phyloP scores from a whole-genome alignment of 306 rosid species.

The Lablab purpureus region DNA sequence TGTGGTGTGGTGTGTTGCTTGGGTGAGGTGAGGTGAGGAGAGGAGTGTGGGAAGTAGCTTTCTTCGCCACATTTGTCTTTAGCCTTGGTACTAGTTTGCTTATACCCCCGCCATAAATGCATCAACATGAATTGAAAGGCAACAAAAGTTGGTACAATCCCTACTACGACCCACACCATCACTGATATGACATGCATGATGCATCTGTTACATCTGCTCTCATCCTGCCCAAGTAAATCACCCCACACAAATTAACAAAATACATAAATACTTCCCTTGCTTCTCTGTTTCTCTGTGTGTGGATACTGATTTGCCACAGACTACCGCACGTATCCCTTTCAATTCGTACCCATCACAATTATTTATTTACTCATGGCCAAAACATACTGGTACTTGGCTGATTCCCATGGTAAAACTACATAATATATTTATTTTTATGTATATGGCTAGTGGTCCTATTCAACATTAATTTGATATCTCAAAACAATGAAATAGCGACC shows the following conservation, averaged over 20 bases:
- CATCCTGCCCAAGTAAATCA: constrained; percentile 34
- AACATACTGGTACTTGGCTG: constrained; percentile 30
- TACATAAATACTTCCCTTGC: not conserved
- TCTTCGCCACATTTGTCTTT: constrained; percentile 52
- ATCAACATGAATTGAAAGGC: constrained; percentile 45
- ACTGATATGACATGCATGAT: constrained; percentile 52
- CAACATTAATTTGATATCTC: not conserved
- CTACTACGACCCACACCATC: constrained; percentile 37
- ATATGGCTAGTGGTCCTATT: constrained; percentile 43
- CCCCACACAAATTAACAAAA: constrained; percentile 35
- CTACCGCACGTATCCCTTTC: constrained; percentile 29
- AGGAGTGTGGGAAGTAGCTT: constrained; percentile 43
- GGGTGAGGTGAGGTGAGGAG: too few species aligned
- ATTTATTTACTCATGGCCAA: constrained; percentile 36
- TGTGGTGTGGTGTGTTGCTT: not conserved
- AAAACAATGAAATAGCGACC: not conserved
- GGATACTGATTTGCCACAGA: constrained; percentile 38
- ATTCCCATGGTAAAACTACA: constrained; percentile 3
- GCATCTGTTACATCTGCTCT: constrained; percentile 49
- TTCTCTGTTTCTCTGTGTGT: not conserved
- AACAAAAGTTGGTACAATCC: constrained; percentile 50
- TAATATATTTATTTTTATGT: not conserved
- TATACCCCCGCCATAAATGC: constrained; percentile 52
- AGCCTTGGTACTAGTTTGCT: constrained; percentile 45
- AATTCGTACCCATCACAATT: constrained; percentile 36